Evolutionary conservation across 1,284 basidiomycete genomes (phyloP).

Genomic region (Pseudozyma hubeiensis): DNA sequence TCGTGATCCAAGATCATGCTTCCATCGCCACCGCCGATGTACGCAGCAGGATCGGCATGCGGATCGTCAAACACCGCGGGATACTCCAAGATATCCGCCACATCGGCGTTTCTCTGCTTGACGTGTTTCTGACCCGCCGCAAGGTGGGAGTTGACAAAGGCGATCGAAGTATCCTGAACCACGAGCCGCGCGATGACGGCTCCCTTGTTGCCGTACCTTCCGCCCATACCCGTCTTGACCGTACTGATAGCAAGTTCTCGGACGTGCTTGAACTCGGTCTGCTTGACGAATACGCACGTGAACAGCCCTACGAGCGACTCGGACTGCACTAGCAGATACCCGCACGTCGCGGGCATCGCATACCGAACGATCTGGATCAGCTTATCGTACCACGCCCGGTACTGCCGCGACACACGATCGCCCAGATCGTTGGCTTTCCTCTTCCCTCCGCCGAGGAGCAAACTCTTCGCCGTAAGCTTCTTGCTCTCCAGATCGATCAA

Average conservation of each 20-base stretch:
- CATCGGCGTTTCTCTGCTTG: constrained; percentile 84
- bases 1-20: constrained; percentile 95
- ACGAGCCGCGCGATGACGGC: constrained; percentile 90
- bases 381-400: constrained; percentile 61
- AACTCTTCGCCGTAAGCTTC: constrained; percentile 79
- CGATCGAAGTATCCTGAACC: constrained; percentile 81
- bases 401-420: constrained; percentile 50
- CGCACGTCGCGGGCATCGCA: constrained; percentile 68
- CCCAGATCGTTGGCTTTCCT: constrained; percentile 55
- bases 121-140: constrained; percentile 90
- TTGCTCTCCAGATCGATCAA: constrained; percentile 91
- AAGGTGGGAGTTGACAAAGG: constrained; percentile 94
- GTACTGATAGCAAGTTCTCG: constrained; percentile 81
- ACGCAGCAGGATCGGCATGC: constrained; percentile 72
- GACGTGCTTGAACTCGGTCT: constrained; percentile 71
- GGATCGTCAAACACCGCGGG: constrained; percentile 37
- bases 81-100: constrained; percentile 73
- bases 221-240: constrained; percentile 90
- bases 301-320: constrained; percentile 92
- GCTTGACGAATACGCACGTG: constrained; percentile 85
- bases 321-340: constrained; percentile 83
- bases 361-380: constrained; percentile 56
- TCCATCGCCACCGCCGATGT: constrained; percentile 90
- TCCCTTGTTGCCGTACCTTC: constrained; percentile 96
- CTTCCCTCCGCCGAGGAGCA: constrained; percentile 60